Evolutionary conservation across 208 protist species (phyloP).

Genomic region (Leishmania aethiopica): DNA sequence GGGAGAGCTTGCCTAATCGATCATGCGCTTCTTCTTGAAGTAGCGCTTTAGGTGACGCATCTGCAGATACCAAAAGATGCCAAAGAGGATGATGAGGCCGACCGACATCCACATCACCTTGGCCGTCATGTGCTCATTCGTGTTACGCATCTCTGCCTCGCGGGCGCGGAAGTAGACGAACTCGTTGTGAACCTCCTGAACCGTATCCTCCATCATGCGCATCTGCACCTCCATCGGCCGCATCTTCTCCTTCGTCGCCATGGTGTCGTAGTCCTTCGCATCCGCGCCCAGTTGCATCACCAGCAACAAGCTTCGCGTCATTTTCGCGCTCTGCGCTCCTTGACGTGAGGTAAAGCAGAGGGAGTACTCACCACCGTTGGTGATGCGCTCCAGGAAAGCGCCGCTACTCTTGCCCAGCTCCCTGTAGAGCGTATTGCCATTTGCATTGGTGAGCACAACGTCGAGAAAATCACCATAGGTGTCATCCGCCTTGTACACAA

Average conservation of each 20-base stretch:
- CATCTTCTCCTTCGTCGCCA: conserved; percentile 86
- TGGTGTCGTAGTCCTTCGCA: conserved; percentile 62
- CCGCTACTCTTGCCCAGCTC: conserved; percentile 36
- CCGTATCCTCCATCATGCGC: conserved; percentile 85
- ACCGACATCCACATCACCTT: conserved; percentile 73
- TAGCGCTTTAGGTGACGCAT: conserved; percentile 81
- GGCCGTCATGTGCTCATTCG: conserved; percentile 82
- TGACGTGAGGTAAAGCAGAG: conserved; percentile 71
- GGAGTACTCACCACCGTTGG: conserved; percentile 62
- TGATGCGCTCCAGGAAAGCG: conserved; percentile 39
- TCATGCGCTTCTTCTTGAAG: conserved; percentile 92
- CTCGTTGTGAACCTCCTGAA: conserved; percentile 79
- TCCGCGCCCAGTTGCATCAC: conserved; percentile 47
- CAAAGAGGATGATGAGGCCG: conserved; percentile 66
- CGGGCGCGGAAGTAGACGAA: conserved; percentile 88
- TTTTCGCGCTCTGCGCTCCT: neutral
- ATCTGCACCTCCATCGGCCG: conserved; percentile 92
- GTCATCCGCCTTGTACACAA: conserved; percentile 53
- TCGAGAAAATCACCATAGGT: conserved; percentile 78
- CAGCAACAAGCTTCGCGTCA: conserved; percentile 13
- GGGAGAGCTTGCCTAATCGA: conserved; percentile 57
- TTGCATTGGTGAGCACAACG: conserved; percentile 29
- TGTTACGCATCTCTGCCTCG: conserved; percentile 87
- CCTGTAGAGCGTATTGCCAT: conserved; percentile 21
- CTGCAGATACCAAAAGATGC: conserved; percentile 72